These are phyloP conservation scores for Candida sojae DNA, from an alignment of 1,139 yeast genomes.

Conservation along the genomic window DNA sequence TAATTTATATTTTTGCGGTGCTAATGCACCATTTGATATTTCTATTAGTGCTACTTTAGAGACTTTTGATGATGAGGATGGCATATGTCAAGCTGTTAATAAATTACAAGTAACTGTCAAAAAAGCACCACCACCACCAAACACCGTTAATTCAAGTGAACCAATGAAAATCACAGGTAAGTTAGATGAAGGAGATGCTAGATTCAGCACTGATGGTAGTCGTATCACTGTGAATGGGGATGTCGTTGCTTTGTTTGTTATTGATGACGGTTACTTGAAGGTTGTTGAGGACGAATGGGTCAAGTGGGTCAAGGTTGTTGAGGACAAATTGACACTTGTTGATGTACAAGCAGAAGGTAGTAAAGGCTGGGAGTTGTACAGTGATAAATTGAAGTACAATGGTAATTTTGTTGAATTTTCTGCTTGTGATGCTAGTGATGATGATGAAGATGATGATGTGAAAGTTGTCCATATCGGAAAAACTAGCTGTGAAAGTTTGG, in stretches of 20 bases:
- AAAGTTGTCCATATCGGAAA: background rate
- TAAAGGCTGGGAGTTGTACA: background rate
- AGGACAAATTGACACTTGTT: background rate
- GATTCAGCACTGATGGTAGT: background rate
- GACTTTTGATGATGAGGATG: too few relatives aligned
- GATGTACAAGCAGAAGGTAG: background rate
- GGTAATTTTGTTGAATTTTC: background rate
- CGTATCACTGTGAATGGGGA: background rate
- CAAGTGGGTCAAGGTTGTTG: background rate
- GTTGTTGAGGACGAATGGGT: background rate
- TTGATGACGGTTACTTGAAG: background rate
- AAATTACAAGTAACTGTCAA: too few relatives aligned
- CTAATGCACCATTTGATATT: background rate
- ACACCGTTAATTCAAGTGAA: constrained; percentile 4
- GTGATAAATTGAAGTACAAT: too few relatives aligned
- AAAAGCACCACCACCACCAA: background rate
- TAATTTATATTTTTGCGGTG: background rate
- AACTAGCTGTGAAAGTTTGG: background rate
- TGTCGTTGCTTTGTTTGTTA: background rate
- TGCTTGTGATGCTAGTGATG: background rate
- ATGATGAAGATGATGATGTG: background rate
- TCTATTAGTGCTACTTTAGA: too few relatives aligned
- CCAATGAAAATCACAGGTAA: background rate
- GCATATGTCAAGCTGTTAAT: too few relatives aligned
- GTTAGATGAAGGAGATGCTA: background rate